Evolutionary conservation across 305 asterid species (phyloP).

Genomic region (Rubia balearica): DNA sequence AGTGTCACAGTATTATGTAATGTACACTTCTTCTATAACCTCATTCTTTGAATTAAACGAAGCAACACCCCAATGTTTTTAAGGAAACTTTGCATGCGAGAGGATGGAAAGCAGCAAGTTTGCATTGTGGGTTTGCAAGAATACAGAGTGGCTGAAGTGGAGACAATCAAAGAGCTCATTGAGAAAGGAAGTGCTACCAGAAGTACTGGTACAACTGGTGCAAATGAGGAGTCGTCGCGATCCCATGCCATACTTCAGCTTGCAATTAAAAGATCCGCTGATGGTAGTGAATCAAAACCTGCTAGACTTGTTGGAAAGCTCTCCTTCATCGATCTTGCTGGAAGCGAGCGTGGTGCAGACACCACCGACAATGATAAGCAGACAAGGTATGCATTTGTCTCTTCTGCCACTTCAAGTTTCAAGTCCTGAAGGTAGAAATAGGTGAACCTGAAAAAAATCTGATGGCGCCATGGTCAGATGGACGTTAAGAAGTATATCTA

Average conservation of each 20-base stretch:
- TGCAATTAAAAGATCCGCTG: conserved; percentile 70
- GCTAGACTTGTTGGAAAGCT: conserved; percentile 87
- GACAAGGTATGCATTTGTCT: conserved; percentile 51
- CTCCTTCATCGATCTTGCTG: conserved; percentile 99
- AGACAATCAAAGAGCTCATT: conserved; percentile 82
- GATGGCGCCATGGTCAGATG: not conserved
- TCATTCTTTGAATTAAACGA: conserved; percentile 12
- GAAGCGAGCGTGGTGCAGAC: conserved; percentile 99
- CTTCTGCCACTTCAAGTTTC: not conserved
- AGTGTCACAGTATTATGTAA: conserved; percentile 13
- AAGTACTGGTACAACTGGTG: conserved; percentile 98
- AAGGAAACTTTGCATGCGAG: conserved; percentile 99
- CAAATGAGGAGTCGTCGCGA: conserved; percentile 95
- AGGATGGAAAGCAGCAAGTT: conserved; percentile 98
- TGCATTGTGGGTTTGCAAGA: conserved; percentile 98
- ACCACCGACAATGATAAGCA: conserved; percentile 98
- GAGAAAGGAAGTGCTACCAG: conserved; percentile 90
- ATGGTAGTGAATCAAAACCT: conserved; percentile 89
- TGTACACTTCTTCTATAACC: conserved; percentile 8
- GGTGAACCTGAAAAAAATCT: not conserved
- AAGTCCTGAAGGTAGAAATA: not conserved
- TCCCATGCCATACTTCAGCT: conserved; percentile 99
- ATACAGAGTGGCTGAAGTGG: conserved; percentile 86
- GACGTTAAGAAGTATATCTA: not conserved
- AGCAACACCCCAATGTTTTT: conserved; percentile 15